Percentiles rank a stretch among this genome's conserved stretches.
These are phyloP conservation scores for Chernovozyma sophiae-reginae DNA, from an alignment of 1,139 yeast species.

Conservation along the genomic window DNA sequence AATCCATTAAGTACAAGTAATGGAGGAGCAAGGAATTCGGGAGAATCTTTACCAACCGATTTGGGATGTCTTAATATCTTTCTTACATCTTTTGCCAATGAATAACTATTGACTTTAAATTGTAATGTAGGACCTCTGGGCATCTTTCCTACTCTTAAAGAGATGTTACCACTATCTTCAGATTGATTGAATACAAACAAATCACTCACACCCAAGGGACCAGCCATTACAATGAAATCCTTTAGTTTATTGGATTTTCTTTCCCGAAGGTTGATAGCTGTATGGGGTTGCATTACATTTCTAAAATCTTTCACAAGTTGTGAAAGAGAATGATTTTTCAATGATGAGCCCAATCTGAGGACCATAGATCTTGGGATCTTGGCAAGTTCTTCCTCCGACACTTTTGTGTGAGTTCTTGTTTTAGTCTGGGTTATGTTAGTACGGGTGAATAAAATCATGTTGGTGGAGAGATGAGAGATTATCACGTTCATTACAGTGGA, in stretches of 20 bases:
- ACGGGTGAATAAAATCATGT: too few species aligned
- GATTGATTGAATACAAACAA: conserved; percentile 83
- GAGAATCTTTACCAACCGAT: conserved; percentile 57
- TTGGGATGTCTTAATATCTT: conserved; percentile 66
- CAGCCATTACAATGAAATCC: conserved; percentile 95
- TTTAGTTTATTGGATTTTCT: conserved; percentile 80
- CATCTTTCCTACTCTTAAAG: conserved; percentile 78
- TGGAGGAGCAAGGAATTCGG: conserved; percentile 76
- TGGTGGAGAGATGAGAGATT: too few species aligned
- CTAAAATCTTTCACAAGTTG: conserved; percentile 87
- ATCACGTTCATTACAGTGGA: too few species aligned
- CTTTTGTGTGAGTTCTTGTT: conserved; percentile 79
- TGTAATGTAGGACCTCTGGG: conserved; percentile 95
- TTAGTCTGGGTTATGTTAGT: conserved; percentile 27
- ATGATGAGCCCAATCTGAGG: conserved; percentile 74
- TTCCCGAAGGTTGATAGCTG: conserved; percentile 85
- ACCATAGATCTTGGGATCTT: conserved; percentile 92
- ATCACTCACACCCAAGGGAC: conserved; percentile 91
- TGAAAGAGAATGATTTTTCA: conserved; percentile 74
- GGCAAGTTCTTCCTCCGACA: conserved; percentile 62
- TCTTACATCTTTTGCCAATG: conserved; percentile 80
- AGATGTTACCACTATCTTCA: conserved; percentile 71
- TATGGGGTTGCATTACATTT: conserved; percentile 92
- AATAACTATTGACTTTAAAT: conserved; percentile 71
- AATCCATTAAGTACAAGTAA: conserved; percentile 89